Conservation (phyloP, 192 early-diverging fungal species). For the Funneliformis mosseae region DNA sequence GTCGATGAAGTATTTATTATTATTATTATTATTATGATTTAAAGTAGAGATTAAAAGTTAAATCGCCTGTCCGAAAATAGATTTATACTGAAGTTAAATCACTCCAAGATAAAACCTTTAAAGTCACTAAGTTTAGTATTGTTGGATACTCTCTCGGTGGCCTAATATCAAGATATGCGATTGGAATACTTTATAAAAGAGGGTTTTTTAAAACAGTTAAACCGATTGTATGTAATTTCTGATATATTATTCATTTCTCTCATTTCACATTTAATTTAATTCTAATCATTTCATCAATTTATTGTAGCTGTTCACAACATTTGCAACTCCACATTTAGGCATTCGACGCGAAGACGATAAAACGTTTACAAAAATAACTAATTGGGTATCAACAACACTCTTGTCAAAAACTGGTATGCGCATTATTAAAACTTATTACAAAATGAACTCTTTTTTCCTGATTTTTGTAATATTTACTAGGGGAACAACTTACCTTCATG, state of each 20-base stretch:
- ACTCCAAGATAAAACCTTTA: slow-evolving; percentile 36
- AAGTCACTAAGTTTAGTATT: slow-evolving; percentile 39
- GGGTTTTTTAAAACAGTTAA: slow-evolving; percentile 52
- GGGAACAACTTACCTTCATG: slow-evolving; percentile 41
- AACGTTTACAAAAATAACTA: slow-evolving; percentile 38
- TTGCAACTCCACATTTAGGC: slow-evolving; percentile 64
- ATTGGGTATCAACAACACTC: slow-evolving; percentile 43
- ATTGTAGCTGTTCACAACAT: slow-evolving; percentile 52
- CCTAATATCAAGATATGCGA: slow-evolving; percentile 53
- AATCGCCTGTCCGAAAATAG: neutral
- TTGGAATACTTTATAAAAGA: slow-evolving; percentile 49
- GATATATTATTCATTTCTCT: neutral
- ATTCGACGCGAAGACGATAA: slow-evolving; percentile 38
- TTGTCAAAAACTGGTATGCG: slow-evolving; percentile 53
- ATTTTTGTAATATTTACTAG: neutral
- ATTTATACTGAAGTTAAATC: slow-evolving; percentile 39
- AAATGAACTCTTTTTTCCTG: neutral
- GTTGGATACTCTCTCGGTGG: slow-evolving; percentile 65
- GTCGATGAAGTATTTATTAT: slow-evolving; percentile 44
- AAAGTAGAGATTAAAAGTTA: neutral
- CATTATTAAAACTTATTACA: neutral
- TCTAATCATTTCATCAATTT: neutral
- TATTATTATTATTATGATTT: neutral
- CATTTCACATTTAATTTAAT: neutral
- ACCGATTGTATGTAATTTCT: slow-evolving; percentile 43